Conservation (phyloP, 768 basidiomycete species). For the Boletus reticuloceps region DNA sequence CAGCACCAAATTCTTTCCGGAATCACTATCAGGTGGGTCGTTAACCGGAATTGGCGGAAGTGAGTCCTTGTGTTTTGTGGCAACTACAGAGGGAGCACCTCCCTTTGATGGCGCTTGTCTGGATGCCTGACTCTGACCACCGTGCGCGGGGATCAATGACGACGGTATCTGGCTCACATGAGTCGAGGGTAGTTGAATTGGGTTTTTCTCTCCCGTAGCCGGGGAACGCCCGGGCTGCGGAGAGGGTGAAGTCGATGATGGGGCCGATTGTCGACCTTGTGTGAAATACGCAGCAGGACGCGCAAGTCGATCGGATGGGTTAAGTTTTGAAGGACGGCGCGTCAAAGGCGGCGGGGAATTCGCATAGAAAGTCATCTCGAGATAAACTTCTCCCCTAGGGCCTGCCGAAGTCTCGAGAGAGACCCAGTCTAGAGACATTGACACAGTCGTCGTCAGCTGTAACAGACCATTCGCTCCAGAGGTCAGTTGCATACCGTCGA, state of each 20-base stretch:
- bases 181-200: conserved; percentile 1
- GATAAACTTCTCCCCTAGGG: conserved; percentile 79
- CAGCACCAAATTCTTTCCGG: conserved; percentile 21
- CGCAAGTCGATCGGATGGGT: conserved; percentile 48
- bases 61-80: conserved; percentile 22
- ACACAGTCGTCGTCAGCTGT: conserved; percentile 2
- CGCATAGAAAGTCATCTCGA: conserved; percentile 93
- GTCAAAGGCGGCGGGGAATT: conserved; percentile 55
- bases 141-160: conserved; percentile 24
- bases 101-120: conserved; percentile 3
- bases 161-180: conserved; percentile 14
- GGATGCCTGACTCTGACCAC: conserved; percentile 6
- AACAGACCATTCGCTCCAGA: not conserved
- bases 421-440: conserved; percentile 61
- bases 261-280: conserved; percentile 20
- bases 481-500: conserved; percentile 67
- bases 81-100: conserved; percentile 1
- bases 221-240: conserved; percentile 11
- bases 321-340: conserved; percentile 53
- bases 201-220: conserved; percentile 7
- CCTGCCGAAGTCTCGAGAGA: conserved; percentile 55
- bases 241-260: conserved; percentile 14
- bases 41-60: conserved; percentile 43
- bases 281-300: conserved; percentile 34
- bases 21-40: conserved; percentile 19